Evolutionary conservation across 1,284 basidiomycete species (phyloP).

Genomic region (Rhizoctonia solani): DNA sequence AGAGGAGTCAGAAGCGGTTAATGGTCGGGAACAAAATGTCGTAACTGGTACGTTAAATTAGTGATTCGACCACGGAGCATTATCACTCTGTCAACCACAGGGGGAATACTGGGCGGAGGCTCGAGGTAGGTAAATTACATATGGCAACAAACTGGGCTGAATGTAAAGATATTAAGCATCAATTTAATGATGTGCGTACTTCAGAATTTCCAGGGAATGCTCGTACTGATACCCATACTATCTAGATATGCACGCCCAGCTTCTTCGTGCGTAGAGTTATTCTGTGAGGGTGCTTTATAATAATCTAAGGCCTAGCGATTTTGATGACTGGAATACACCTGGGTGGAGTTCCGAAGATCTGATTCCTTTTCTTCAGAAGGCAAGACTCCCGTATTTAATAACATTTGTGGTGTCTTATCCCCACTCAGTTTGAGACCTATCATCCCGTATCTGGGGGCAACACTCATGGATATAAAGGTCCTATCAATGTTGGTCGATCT

Average conservation of each 20-base stretch:
- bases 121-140: neutral
- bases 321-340: slow-evolving; percentile 12
- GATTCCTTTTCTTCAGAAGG: slow-evolving; percentile 4
- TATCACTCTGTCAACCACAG: neutral
- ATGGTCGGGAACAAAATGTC: neutral
- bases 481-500: neutral
- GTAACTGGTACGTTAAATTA: neutral
- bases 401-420: neutral
- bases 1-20: neutral
- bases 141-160: neutral
- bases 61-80: neutral
- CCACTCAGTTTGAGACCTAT: neutral
- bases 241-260: neutral
- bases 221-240: neutral
- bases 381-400: neutral
- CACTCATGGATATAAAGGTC: neutral
- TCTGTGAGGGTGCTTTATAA: neutral
- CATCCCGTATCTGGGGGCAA: neutral
- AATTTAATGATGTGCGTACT: slow-evolving; percentile 14
- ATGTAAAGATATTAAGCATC: neutral
- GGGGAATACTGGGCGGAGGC: slow-evolving; percentile 13
- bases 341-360: neutral
- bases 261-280: neutral
- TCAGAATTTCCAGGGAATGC: neutral
- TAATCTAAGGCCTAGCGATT: neutral